These are phyloP conservation scores for Arthromyces matolae DNA, from an alignment of 768 basidiomycete genomes.

Conservation along the genomic window DNA sequence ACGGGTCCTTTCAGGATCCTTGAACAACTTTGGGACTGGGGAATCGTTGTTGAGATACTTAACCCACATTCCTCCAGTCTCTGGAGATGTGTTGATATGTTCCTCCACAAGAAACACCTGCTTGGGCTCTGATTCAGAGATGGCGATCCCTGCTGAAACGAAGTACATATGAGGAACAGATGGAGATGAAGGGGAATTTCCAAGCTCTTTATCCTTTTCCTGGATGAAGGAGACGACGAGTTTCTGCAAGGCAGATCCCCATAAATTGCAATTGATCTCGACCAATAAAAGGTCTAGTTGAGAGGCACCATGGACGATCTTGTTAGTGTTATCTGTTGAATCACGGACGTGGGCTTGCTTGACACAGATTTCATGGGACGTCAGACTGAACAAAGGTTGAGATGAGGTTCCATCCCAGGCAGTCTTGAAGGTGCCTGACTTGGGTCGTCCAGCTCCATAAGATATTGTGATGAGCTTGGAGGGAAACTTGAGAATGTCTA, in stretches of 20 bases:
- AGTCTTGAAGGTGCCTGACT: not conserved
- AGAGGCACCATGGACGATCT: not conserved
- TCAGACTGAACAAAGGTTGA: not conserved
- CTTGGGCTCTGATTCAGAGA: not conserved
- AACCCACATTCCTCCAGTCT: not conserved
- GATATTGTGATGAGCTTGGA: not conserved
- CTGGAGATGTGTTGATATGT: not conserved
- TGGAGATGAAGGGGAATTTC: not conserved
- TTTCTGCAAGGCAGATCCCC: not conserved
- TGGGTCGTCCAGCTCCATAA: not conserved
- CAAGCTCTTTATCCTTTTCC: not conserved
- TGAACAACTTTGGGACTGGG: not conserved
- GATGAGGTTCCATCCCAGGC: not conserved
- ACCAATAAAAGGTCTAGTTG: not conserved
- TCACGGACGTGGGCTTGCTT: not conserved
- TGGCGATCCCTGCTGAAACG: not conserved
- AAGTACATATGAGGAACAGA: not conserved
- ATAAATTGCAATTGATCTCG: not conserved
- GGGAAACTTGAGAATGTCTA: not conserved
- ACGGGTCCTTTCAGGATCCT: not conserved
- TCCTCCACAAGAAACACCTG: not conserved
- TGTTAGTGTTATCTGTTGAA: not conserved
- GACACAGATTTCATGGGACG: not conserved
- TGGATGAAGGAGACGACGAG: not conserved
- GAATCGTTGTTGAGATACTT: not conserved